Evolutionary conservation across 768 basidiomycete species (phyloP).

Genomic region (Suillus sp.): DNA sequence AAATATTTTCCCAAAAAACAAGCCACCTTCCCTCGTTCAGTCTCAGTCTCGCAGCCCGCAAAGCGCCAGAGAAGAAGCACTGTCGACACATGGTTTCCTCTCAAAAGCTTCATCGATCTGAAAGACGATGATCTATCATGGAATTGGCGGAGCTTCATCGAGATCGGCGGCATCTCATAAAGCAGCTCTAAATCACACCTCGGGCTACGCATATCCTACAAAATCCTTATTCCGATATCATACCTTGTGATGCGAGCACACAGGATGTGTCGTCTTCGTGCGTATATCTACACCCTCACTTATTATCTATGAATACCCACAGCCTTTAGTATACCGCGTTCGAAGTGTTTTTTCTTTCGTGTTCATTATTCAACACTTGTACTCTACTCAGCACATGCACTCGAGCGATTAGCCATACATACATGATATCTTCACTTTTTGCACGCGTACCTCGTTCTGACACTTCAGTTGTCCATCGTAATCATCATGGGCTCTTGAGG

Average conservation of each 20-base stretch:
- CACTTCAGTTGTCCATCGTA: neutral
- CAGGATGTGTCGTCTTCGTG: conserved; percentile 15
- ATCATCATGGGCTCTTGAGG: neutral
- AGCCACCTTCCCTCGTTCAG: conserved; percentile 17
- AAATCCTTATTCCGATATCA: conserved; percentile 17
- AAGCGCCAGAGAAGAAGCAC: conserved; percentile 43
- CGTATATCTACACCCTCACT: conserved; percentile 27
- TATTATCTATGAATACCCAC: conserved; percentile 19
- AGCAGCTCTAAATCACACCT: neutral
- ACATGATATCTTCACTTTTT: neutral
- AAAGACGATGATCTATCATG: conserved; percentile 50
- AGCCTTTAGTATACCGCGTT: conserved; percentile 4
- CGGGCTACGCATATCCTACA: conserved; percentile 13
- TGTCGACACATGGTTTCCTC: conserved; percentile 52
- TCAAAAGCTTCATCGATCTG: conserved; percentile 68
- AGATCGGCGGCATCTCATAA: conserved; percentile 44
- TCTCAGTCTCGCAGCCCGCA: conserved; percentile 16
- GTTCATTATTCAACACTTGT: conserved; percentile 12
- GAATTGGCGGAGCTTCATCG: conserved; percentile 67
- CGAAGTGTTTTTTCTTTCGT: neutral
- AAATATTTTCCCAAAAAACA: conserved; percentile 16
- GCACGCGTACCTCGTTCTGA: neutral
- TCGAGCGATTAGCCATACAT: neutral
- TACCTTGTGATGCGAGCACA: conserved; percentile 16
- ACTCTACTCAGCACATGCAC: neutral